These are phyloP conservation scores for Bidens hawaiensis DNA, from an alignment of 140 eudicot species.

Conservation along the genomic window DNA sequence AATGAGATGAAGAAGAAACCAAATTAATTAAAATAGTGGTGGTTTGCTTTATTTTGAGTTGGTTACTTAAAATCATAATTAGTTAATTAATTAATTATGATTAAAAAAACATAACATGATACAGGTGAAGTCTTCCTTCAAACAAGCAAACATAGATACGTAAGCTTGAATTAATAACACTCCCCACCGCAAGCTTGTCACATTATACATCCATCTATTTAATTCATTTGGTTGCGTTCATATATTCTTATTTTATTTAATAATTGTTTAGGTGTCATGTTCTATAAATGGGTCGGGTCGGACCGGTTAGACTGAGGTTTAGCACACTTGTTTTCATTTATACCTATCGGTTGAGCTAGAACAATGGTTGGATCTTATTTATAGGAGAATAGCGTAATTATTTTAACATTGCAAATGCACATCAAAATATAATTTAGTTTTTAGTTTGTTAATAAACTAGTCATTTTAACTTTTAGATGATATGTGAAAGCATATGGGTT, in stretches of 20 bases:
- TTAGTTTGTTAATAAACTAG: too few species aligned
- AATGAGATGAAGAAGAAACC: slow-evolving; percentile 12
- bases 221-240: slow-evolving; percentile 19
- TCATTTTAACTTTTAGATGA: too few species aligned
- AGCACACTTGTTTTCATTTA: too few species aligned
- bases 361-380: too few species aligned
- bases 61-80: slow-evolving; percentile 6
- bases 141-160: slow-evolving; percentile 35
- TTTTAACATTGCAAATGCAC: too few species aligned
- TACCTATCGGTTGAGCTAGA: too few species aligned
- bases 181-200: slow-evolving; percentile 33
- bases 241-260: background rate
- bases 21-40: slow-evolving; percentile 6
- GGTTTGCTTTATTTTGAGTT: slow-evolving; percentile 26
- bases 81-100: slow-evolving; percentile 3
- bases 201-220: slow-evolving; percentile 12
- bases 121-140: slow-evolving; percentile 18
- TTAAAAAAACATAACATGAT: slow-evolving; percentile 7
- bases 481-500: too few species aligned
- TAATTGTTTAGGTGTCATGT: background rate
- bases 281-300: too few species aligned
- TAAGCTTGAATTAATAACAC: slow-evolving; percentile 27
- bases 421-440: too few species aligned
- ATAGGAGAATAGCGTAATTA: too few species aligned
- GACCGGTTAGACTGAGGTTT: too few species aligned